Evolutionary conservation across 208 protist genomes (phyloP).

Genomic region (Novymonas esmeraldas): DNA sequence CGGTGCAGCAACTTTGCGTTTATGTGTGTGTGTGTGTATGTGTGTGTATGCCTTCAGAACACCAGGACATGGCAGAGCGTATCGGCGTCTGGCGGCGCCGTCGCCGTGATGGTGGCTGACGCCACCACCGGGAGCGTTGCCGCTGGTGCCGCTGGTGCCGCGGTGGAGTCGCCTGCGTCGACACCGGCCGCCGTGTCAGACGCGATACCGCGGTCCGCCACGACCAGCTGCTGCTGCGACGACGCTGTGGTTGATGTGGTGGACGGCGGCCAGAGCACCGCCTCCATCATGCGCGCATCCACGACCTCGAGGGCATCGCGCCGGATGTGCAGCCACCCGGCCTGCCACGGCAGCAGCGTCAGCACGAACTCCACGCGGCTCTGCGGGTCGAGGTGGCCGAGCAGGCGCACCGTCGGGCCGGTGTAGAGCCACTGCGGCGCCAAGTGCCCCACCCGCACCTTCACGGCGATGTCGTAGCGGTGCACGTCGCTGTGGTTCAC

Average conservation of each 20-base stretch:
- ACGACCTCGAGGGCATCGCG: slow-evolving; percentile 55
- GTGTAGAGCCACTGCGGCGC: slow-evolving; percentile 68
- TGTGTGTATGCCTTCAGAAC: slow-evolving; percentile 14
- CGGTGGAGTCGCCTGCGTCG: neutral
- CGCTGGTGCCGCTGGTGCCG: slow-evolving; percentile 18
- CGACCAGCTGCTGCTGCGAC: slow-evolving; percentile 11
- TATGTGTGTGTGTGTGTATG: too few relatives aligned
- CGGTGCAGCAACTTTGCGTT: slow-evolving; percentile 14
- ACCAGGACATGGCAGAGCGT: slow-evolving; percentile 53
- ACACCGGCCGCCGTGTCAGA: neutral
- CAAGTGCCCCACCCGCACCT: slow-evolving; percentile 67
- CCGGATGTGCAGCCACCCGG: slow-evolving; percentile 49
- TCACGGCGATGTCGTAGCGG: slow-evolving; percentile 51
- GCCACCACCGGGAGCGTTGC: slow-evolving; percentile 15
- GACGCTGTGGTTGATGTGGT: too few relatives aligned
- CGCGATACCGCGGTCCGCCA: neutral
- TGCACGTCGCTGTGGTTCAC: slow-evolving; percentile 35
- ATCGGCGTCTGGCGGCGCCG: slow-evolving; percentile 3
- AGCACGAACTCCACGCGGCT: slow-evolving; percentile 41
- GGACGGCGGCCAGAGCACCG: slow-evolving; percentile 56
- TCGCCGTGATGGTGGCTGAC: slow-evolving; percentile 23
- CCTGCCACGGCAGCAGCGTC: slow-evolving; percentile 65
- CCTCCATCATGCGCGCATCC: slow-evolving; percentile 32
- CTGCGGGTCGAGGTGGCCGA: slow-evolving; percentile 38
- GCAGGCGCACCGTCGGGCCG: slow-evolving; percentile 46